phyloP scores from a whole-genome alignment of 345 rosid species.

The Melastoma malabathricum region DNA sequence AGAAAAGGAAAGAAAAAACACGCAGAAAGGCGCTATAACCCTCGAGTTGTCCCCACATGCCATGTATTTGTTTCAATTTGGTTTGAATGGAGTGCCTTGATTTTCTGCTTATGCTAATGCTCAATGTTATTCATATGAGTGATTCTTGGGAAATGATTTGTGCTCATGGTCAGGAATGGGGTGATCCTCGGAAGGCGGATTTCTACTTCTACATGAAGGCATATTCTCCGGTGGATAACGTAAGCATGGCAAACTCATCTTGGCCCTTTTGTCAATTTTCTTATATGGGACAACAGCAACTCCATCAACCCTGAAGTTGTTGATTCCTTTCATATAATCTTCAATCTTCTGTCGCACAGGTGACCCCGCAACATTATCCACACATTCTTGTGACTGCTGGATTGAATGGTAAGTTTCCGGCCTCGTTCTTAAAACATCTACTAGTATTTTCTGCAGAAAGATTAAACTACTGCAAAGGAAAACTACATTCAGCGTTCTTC shows the following conservation, averaged over 20 bases:
- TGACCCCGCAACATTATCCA: conserved; percentile 67
- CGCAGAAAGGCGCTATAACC: too few relatives aligned
- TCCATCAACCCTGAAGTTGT: background rate
- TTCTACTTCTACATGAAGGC: conserved; percentile 85
- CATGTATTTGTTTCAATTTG: too few relatives aligned
- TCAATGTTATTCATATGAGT: too few relatives aligned
- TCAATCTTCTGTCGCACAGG: conserved; percentile 27
- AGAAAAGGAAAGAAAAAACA: too few relatives aligned
- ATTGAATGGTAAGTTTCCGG: conserved; percentile 46
- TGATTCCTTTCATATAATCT: conserved; percentile 1
- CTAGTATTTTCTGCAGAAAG: background rate
- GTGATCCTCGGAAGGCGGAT: conserved; percentile 86
- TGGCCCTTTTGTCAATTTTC: background rate
- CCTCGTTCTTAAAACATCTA: too few relatives aligned
- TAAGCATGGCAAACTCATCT: conserved; percentile 14
- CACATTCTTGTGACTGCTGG: conserved; percentile 77
- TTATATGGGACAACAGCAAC: background rate
- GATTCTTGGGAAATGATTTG: too few relatives aligned
- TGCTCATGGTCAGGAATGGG: conserved; percentile 92
- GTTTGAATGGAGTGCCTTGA: too few relatives aligned
- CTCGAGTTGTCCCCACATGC: too few relatives aligned
- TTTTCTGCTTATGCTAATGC: too few relatives aligned
- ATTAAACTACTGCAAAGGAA: too few relatives aligned
- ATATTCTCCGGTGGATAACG: conserved; percentile 93
- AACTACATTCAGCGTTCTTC: too few relatives aligned